A percentile compares a stretch with the other conserved stretches of the same genome.
phyloP scores from a whole-genome alignment of 441 rosid genomes.

The Corymbia calophylla region DNA sequence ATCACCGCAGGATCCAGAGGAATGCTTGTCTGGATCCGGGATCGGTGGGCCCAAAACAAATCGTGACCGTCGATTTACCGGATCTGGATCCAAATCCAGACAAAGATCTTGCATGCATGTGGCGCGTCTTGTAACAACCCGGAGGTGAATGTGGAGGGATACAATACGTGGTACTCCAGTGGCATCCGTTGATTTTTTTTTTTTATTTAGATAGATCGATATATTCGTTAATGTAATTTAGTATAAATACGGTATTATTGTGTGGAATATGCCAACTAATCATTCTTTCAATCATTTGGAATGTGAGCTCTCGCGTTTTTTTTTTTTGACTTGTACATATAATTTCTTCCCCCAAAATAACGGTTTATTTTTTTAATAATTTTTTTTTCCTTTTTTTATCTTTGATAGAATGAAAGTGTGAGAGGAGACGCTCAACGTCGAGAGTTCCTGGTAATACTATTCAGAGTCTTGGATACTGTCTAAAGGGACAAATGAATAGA shows the following conservation, averaged over 20 bases:
- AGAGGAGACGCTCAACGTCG: neutral
- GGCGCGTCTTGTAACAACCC: neutral
- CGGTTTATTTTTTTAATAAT: neutral
- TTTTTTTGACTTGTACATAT: too few species aligned
- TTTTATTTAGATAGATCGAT: neutral
- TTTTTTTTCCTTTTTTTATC: neutral
- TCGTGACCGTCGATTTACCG: neutral
- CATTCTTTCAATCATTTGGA: neutral
- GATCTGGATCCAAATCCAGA: neutral
- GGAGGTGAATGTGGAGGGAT: neutral
- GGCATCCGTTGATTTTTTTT: neutral
- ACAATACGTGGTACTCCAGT: neutral
- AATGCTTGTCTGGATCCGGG: fast-evolving
- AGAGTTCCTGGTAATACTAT: neutral
- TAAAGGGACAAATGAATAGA: fast-evolving
- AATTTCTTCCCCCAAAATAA: neutral
- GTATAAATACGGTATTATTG: too few species aligned
- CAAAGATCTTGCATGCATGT: neutral
- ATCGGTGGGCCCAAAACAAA: neutral
- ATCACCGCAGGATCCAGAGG: neutral
- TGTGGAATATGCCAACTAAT: neutral
- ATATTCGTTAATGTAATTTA: too few species aligned
- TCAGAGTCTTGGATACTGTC: fast-evolving
- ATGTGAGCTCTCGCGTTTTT: neutral
- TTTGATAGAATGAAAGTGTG: neutral